phyloP scores from a whole-genome alignment of 2,329 filamentous ascomycete species.

The Botrytis elliptica region DNA sequence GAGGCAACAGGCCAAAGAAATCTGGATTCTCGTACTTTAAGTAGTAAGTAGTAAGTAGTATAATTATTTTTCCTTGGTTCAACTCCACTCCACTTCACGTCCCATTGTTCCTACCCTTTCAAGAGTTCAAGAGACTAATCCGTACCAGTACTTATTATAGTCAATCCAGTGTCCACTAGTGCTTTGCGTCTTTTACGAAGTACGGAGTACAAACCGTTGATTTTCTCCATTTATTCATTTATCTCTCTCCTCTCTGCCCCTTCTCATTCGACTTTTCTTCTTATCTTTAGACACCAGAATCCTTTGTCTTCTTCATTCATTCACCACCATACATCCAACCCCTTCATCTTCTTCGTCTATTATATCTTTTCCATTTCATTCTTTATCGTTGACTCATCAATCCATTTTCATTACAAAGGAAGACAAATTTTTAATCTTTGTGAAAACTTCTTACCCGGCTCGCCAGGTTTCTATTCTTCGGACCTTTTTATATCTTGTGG shows the following conservation, averaged over 20 bases:
- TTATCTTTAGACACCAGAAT: background rate
- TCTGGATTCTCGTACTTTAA: background rate
- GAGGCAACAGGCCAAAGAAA: background rate
- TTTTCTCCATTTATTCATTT: slow-evolving; percentile 7
- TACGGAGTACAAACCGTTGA: background rate
- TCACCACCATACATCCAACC: background rate
- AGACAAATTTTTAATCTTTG: background rate
- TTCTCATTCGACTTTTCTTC: background rate
- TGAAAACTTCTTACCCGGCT: background rate
- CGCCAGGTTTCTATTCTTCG: background rate
- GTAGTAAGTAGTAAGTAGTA: background rate
- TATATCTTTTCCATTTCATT: background rate
- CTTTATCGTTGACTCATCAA: slow-evolving; percentile 17
- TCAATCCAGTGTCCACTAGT: background rate
- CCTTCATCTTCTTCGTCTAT: slow-evolving; percentile 15
- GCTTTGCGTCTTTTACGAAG: background rate
- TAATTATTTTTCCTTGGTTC: slow-evolving; percentile 9
- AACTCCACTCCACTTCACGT: background rate
- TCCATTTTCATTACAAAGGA: background rate
- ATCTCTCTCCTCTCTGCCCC: background rate
- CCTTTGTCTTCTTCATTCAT: slow-evolving; percentile 7
- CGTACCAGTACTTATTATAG: background rate
- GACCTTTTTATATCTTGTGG: slow-evolving; percentile 11
- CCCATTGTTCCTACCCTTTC: slow-evolving; percentile 8
- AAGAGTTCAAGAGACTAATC: slow-evolving; percentile 2